Conservation (phyloP, 805 yeast species). For the Ogataea zsoltii region DNA sequence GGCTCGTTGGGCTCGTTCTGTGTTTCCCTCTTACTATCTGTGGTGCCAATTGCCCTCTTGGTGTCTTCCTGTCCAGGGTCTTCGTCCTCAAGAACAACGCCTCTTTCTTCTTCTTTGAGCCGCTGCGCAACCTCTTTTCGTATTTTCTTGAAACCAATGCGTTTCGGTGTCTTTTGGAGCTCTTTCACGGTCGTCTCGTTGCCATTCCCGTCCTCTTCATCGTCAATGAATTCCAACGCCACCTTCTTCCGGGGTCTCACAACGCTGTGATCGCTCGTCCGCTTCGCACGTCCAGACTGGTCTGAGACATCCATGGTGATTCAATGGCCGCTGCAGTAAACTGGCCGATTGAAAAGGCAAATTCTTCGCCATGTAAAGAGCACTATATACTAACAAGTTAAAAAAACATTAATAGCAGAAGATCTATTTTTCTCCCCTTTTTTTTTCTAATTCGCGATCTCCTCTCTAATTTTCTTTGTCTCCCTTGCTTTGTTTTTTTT, state of each 20-base stretch:
- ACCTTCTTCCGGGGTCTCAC: not conserved
- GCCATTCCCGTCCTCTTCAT: constrained; percentile 12
- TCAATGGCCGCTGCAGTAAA: too few species aligned
- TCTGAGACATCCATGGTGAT: too few species aligned
- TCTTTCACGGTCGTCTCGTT: not conserved
- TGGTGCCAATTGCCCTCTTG: not conserved
- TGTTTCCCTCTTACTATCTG: not conserved
- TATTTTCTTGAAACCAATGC: constrained; percentile 19
- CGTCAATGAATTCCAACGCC: too few species aligned
- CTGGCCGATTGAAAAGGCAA: too few species aligned
- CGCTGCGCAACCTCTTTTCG: constrained; percentile 21
- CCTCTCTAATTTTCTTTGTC: not conserved
- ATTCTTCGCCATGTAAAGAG: too few species aligned
- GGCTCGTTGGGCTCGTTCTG: not conserved
- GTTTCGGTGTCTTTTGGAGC: not conserved
- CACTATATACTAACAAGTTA: too few species aligned
- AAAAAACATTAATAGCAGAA: too few species aligned
- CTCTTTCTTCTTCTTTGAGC: constrained; percentile 17
- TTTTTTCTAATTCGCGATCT: not conserved
- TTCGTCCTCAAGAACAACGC: not conserved
- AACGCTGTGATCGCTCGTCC: not conserved
- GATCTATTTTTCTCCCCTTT: not conserved
- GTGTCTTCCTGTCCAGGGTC: not conserved
- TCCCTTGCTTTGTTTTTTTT: not conserved
- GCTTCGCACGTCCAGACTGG: too few species aligned